phyloP scores from a whole-genome alignment of 1,284 basidiomycete genomes.

The Retiboletus flavoniger region DNA sequence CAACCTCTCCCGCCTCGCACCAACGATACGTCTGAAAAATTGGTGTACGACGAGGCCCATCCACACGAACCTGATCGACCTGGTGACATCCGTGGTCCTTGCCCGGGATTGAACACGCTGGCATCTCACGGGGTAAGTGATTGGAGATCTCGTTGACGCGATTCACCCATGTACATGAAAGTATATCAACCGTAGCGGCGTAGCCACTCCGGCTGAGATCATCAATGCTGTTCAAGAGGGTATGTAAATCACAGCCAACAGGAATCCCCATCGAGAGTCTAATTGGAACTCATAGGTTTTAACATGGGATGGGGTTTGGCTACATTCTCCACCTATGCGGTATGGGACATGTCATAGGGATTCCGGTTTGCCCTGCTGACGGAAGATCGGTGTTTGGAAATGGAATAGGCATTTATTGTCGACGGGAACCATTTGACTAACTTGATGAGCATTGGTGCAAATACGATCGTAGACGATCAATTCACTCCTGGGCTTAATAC shows the following conservation, averaged over 20 bases:
- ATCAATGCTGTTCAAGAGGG: constrained; percentile 31
- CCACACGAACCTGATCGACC: constrained; percentile 18
- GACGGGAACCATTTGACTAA: constrained; percentile 32
- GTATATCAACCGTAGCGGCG: constrained; percentile 27
- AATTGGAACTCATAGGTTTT: constrained; percentile 17
- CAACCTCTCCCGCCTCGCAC: constrained; percentile 26
- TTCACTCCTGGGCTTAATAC: constrained; percentile 22
- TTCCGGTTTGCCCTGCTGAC: not conserved
- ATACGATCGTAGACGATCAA: constrained; percentile 21
- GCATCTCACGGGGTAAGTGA: constrained; percentile 41
- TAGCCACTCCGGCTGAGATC: constrained; percentile 25
- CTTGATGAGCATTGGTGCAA: constrained; percentile 30
- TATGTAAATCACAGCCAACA: not conserved
- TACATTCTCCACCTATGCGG: constrained; percentile 23
- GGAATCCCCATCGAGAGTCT: not conserved
- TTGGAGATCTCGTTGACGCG: not conserved
- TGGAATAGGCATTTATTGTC: constrained; percentile 23
- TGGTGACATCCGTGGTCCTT: constrained; percentile 42
- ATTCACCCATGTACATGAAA: not conserved
- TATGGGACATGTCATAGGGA: constrained; percentile 2
- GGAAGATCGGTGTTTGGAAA: not conserved
- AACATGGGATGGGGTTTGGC: constrained; percentile 31
- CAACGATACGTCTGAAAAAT: constrained; percentile 28
- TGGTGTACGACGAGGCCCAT: constrained; percentile 24
- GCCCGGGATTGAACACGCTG: constrained; percentile 48